Base-by-base conservation (phyloP, 192 early-diverging fungal genomes). In the Coemansia sp. region DNA sequence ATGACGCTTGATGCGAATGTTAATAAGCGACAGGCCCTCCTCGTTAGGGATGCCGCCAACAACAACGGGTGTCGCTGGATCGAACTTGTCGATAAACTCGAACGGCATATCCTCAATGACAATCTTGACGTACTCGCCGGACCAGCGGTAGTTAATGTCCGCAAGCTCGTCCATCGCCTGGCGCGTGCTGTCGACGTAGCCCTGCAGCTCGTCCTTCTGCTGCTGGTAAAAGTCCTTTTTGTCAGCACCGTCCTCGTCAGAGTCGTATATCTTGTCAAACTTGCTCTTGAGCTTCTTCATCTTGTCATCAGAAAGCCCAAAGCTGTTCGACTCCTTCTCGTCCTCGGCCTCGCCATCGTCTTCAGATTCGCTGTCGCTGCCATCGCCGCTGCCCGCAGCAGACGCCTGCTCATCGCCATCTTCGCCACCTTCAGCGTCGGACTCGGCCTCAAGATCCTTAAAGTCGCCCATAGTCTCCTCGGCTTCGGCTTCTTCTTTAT, bases 1-100 rank as follows among this genome's bases (percentile, higher is more conserved):
- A 77, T 99, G 97, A 60, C 91, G 92, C 84, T 99, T 99, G 72
- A 99, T 90, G 69, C 97, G 91, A 49, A 97, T 84, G 69, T 94
- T 96, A 51, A 97, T 88, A 76, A 98, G 93, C 55, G 96, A 95
- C 85, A 95, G 92, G 29, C 90, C 88, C 75, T 96, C 93, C 83
- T 99, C 97, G 31, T 89, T 87, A 30, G 91, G 73, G 62, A 96
- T 85, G 5, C 98, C 77, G 61, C 97, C 97, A 40, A 97, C 82
- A 48, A 99, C 85, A 31, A 98, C 87, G n/a, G 96, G 97, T 73
- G 90, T 89, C 56, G 72, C 67, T 4, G 97, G 94, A 69, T 97
- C 83, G 80, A 98, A 96, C 63, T 94, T 83, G 57, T 94, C 88
- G 45, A 96, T 86, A 75, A 99, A 99, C 83, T 99, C 97, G 72